Evolutionary conservation across 176 grass and related monocot species (phyloP).

Genomic region (Metroxylon sagu): DNA sequence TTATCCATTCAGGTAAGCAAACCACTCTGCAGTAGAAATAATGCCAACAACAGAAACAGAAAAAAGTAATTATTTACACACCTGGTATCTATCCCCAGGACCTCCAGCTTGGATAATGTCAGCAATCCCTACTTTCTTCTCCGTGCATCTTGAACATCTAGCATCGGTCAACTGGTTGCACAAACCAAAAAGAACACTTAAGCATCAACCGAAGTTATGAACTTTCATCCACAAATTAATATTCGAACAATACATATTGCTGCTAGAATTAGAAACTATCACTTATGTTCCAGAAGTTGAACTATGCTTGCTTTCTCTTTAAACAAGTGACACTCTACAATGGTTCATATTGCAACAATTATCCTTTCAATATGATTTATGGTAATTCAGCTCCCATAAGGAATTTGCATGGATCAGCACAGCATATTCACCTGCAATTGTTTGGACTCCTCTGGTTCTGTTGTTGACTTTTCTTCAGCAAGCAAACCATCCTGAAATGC

Average conservation of each 20-base stretch:
- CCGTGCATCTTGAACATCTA: constrained; percentile 60
- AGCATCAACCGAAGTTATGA: neutral
- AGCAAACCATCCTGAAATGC: constrained; percentile 62
- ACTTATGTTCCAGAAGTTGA: too few species aligned
- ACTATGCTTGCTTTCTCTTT: too few species aligned
- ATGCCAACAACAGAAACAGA: neutral
- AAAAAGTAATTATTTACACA: constrained; percentile 11
- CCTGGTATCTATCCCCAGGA: constrained; percentile 93
- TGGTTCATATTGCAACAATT: too few species aligned
- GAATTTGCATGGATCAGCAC: too few species aligned
- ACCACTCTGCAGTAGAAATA: too few species aligned
- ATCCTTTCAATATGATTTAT: too few species aligned
- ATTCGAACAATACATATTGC: too few species aligned
- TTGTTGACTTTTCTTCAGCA: constrained; percentile 56
- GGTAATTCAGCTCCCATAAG: too few species aligned
- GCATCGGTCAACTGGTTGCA: constrained; percentile 80
- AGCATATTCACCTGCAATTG: constrained; percentile 44
- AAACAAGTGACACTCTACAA: too few species aligned
- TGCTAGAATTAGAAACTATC: too few species aligned
- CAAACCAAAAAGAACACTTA: constrained; percentile 5
- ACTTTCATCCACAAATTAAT: neutral
- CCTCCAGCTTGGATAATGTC: constrained; percentile 71
- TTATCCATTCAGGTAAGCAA: too few species aligned
- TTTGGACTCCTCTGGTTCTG: constrained; percentile 78
- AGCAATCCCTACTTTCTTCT: constrained; percentile 78